Evolutionary conservation across 1,139 yeast genomes (phyloP), one percentile per base, ranked within the genome.

Genomic region (Pichia sp.): DNA sequence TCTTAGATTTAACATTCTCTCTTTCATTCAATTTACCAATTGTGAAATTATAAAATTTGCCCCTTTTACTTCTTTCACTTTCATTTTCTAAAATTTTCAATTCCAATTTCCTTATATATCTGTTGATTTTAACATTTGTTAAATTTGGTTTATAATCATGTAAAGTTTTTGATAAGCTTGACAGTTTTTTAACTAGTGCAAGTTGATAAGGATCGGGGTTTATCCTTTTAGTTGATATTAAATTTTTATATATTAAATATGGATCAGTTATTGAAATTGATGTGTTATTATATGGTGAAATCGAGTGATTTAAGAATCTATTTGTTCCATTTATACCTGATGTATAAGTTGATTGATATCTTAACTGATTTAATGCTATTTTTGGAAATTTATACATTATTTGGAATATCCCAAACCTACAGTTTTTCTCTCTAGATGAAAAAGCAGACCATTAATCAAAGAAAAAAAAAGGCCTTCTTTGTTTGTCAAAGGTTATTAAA

Each of bases 251-350:
- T 2, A 82, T 60, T 4, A 73, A 55, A 43, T 73, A 73, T 0
- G 92, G 90, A 60, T 84, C 90, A 0, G 89, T 82, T 16, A 83
- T 69, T 2, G 79, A 59, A 23, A 79, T 42, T 8, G 55, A 32
- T 50, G 46, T 36, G 3, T 43, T 20, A n/a, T n/a, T n/a, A n/a
- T n/a, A n/a, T 15, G 34, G 42, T 42, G 22, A 32, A 22, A 37
- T 27, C 1, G n/a, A 25, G 16, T 20, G 42, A 16, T 20, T 20
- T 13, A 32, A 11, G 4, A 30, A 40, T 43, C 46, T 40, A 25
- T 44, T 43, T 18, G 48, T 48, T 11, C 45, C 48, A 9, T 41
- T 29, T 6, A 45, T 23, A 18, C 48, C 45, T 3, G 45, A 45
- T 20, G 25, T 35, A 20, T 16, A 2, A 11, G 20, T 32, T 11